Evolutionary conservation across 768 basidiomycete genomes (phyloP).

Genomic region (Amanita molliuscula): DNA sequence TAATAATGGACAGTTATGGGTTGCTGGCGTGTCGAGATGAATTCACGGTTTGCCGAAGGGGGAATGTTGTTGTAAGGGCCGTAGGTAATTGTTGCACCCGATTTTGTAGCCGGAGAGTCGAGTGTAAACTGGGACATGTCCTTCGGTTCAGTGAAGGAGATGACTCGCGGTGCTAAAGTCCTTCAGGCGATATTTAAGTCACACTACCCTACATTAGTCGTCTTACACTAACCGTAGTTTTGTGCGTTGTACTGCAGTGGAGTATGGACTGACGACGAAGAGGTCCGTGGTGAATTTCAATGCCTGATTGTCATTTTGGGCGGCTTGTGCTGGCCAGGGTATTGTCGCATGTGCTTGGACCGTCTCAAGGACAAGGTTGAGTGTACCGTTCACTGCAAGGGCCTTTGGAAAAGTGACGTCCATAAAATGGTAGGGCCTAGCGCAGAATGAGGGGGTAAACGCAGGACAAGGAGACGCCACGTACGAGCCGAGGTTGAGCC

Average conservation of each 20-base stretch:
- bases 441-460: slow-evolving; percentile 7
- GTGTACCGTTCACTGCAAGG: slow-evolving; percentile 45
- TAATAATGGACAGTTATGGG: slow-evolving; percentile 68
- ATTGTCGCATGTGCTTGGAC: slow-evolving; percentile 68
- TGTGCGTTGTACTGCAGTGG: slow-evolving; percentile 71
- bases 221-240: slow-evolving; percentile 63
- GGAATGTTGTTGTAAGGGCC: slow-evolving; percentile 80
- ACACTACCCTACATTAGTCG: no score
- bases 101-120: slow-evolving; percentile 56
- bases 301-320: slow-evolving; percentile 69
- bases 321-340: slow-evolving; percentile 65
- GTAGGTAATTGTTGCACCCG: slow-evolving; percentile 76
- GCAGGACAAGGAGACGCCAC: slow-evolving; percentile 15
- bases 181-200: slow-evolving; percentile 24
- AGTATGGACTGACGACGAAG: slow-evolving; percentile 79
- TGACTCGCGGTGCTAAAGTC: slow-evolving; percentile 58
- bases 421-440: slow-evolving; percentile 40
- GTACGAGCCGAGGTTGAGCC: slow-evolving; percentile 41
- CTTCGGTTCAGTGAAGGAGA: slow-evolving; percentile 63
- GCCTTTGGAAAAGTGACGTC: slow-evolving; percentile 55
- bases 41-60: slow-evolving; percentile 43
- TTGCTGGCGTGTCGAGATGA: slow-evolving; percentile 53
- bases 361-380: slow-evolving; percentile 72
- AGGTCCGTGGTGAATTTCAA: slow-evolving; percentile 70
- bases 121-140: slow-evolving; percentile 46